Conservation (phyloP, 139 green algal genomes). For the Pseudopediastrum boryanum region DNA sequence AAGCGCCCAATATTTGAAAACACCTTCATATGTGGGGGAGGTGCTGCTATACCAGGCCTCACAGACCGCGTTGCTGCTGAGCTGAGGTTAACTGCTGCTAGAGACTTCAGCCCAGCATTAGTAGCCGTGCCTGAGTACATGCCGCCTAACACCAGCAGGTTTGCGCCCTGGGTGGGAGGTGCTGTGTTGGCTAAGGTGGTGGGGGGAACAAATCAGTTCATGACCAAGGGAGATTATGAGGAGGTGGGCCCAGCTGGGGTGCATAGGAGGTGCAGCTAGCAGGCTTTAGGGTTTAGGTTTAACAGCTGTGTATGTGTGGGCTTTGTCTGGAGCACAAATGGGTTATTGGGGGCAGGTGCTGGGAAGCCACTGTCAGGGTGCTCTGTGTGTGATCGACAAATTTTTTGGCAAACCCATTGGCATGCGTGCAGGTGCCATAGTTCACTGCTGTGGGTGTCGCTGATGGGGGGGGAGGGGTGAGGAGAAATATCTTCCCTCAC, state of each 20-base stretch:
- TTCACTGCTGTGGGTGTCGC: too few species aligned
- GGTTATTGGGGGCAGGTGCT: too few species aligned
- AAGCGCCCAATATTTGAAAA: constrained; percentile 51
- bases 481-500: too few species aligned
- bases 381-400: too few species aligned
- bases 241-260: constrained; percentile 22
- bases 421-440: too few species aligned
- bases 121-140: constrained; percentile 55
- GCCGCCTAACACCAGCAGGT: constrained; percentile 18
- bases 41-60: constrained; percentile 17
- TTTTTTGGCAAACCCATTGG: too few species aligned
- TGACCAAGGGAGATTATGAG: constrained; percentile 66
- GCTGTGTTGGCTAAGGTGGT: constrained; percentile 85
- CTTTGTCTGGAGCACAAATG: too few species aligned
- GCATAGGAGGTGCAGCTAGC: constrained; percentile 31
- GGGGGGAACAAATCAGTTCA: constrained; percentile 75
- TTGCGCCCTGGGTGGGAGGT: constrained; percentile 84
- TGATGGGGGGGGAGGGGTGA: too few species aligned
- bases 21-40: constrained; percentile 58
- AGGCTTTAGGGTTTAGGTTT: too few species aligned
- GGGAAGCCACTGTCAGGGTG: too few species aligned
- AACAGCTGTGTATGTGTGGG: too few species aligned
- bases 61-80: not conserved
- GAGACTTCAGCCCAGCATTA: too few species aligned
- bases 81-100: constrained; percentile 8